phyloP scores from a whole-genome alignment of 148 eudicot genomes.

The Rhododendron kiyosumense region DNA sequence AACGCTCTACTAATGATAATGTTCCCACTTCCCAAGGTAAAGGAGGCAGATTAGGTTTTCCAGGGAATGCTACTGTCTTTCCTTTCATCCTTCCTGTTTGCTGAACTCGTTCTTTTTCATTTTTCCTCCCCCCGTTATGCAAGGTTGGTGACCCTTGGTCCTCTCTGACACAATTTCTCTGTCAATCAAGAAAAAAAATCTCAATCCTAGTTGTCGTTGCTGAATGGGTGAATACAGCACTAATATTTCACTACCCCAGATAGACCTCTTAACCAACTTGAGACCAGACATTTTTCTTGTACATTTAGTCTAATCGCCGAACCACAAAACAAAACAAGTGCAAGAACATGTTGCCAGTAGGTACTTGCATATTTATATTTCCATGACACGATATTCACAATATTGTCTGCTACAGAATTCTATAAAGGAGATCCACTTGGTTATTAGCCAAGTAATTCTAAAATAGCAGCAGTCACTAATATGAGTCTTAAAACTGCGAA shows the following conservation, averaged over 20 bases:
- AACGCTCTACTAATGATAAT: no score
- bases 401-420: not conserved
- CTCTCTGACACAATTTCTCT: not conserved
- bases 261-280: not conserved
- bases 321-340: not conserved
- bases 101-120: not conserved
- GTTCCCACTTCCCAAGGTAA: no score
- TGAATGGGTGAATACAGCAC: no score
- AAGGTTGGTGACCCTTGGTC: not conserved
- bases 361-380: not conserved
- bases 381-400: not conserved
- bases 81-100: no score
- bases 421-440: not conserved
- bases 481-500: not conserved
- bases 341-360: not conserved
- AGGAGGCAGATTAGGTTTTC: no score
- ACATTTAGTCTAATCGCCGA: no score
- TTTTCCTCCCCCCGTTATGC: not conserved
- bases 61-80: no score
- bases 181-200: not conserved
- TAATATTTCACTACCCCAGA: no score
- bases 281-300: not conserved
- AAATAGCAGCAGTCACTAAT: not conserved
- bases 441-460: not conserved
- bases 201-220: not conserved